Evolutionary conservation across 192 early-diverging fungal genomes (phyloP).

Genomic region (Funneliformis mosseae): DNA sequence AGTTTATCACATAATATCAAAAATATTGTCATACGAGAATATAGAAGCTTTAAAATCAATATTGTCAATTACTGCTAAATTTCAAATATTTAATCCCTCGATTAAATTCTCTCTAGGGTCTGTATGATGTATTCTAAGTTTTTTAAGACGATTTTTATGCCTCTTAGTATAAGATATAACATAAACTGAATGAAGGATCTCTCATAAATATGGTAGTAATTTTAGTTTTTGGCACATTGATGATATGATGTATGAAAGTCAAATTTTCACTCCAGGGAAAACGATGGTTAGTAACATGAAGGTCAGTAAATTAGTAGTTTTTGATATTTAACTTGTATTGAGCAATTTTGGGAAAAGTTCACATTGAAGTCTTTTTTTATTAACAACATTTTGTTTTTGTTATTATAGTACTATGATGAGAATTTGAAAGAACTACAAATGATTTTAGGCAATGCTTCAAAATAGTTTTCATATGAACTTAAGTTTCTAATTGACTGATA

Average conservation of each 20-base stretch:
- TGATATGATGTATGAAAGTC: constrained; percentile 1
- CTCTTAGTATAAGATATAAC: constrained; percentile 12
- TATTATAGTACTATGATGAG: background rate
- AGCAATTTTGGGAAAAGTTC: background rate
- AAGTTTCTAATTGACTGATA: no score
- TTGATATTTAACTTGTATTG: background rate
- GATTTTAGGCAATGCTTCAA: background rate
- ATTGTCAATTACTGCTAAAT: constrained; percentile 10
- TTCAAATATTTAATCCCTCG: background rate
- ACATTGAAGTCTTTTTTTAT: background rate
- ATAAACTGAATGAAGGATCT: constrained; percentile 5
- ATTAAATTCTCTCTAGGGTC: constrained; percentile 4
- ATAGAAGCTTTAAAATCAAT: constrained; percentile 22
- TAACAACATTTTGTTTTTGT: background rate
- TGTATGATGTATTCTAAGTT: background rate
- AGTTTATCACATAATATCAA: background rate
- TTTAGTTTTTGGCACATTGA: constrained; percentile 12
- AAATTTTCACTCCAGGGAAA: background rate
- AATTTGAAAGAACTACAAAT: background rate
- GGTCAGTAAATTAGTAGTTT: background rate
- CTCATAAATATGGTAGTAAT: background rate
- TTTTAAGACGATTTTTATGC: constrained; percentile 7
- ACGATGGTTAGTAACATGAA: background rate
- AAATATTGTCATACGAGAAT: constrained; percentile 1
- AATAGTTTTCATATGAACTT: no score